A percentile compares a stretch with the other conserved stretches of the same genome.
Conservation (phyloP, 2,329 filamentous ascomycete genomes). For the Pyrenophora seminiperda region DNA sequence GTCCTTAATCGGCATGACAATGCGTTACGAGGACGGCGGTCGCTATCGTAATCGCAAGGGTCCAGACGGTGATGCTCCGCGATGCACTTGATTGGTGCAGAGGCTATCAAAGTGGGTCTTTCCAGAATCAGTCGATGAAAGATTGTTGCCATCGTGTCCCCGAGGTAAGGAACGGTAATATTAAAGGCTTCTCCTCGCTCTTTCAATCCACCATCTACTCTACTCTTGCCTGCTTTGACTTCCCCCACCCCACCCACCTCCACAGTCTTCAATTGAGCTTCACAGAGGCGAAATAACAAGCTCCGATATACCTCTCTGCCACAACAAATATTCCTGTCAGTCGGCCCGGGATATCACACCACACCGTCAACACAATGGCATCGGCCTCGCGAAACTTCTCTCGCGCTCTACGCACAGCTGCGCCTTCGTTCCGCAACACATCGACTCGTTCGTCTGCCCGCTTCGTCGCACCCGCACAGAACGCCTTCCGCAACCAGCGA, state of each 20-base stretch:
- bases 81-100: slow-evolving; percentile 23
- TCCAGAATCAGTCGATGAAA: slow-evolving; percentile 18
- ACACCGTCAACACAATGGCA: slow-evolving; percentile 34
- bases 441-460: slow-evolving; percentile 59
- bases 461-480: slow-evolving; percentile 64
- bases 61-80: slow-evolving; percentile 19
- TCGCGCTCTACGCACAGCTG: slow-evolving; percentile 48
- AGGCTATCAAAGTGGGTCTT: slow-evolving; percentile 16
- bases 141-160: slow-evolving; percentile 25
- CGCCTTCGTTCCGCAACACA: slow-evolving; percentile 61
- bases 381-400: slow-evolving; percentile 44
- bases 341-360: background rate
- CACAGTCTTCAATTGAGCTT: slow-evolving; percentile 18
- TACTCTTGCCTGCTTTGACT: slow-evolving; percentile 10
- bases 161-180: slow-evolving; percentile 7
- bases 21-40: slow-evolving; percentile 4
- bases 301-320: background rate
- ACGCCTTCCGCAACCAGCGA: slow-evolving; percentile 75
- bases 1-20: slow-evolving; percentile 18
- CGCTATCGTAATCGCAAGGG: slow-evolving; percentile 31
- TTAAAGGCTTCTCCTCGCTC: slow-evolving; percentile 21
- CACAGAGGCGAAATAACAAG: background rate
- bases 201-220: background rate
- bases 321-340: background rate
- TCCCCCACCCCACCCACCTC: background rate